phyloP scores from a whole-genome alignment of 208 protist genomes.

The Crithidia acanthocephali region DNA sequence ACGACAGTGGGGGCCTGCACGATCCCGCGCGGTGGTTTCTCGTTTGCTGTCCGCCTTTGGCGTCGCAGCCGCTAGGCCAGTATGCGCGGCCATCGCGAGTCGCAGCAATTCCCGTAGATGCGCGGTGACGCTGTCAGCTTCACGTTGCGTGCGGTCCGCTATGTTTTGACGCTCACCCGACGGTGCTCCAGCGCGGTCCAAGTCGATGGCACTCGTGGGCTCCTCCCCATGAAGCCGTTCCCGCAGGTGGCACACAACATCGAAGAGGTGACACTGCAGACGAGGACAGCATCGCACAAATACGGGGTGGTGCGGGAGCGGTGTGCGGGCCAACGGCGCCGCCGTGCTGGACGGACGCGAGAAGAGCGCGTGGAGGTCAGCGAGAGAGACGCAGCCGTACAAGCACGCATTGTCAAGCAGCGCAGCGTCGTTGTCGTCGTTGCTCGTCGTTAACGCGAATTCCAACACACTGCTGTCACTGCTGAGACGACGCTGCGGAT shows the following conservation, averaged over 20 bases:
- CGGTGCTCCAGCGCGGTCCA: no score
- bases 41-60: background rate
- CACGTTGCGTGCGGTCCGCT: no score
- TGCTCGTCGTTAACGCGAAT: background rate
- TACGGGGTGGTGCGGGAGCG: background rate
- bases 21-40: background rate
- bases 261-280: background rate
- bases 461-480: background rate
- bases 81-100: constrained; percentile 3
- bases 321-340: no score
- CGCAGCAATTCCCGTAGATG: background rate
- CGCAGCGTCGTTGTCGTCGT: background rate
- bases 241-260: background rate
- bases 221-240: no score
- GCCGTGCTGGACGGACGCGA: background rate
- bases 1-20: no score
- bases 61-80: background rate
- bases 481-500: background rate
- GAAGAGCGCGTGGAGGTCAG: constrained; percentile 6
- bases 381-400: background rate
- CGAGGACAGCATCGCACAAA: background rate
- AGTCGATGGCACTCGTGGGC: no score
- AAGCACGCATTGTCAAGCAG: background rate
- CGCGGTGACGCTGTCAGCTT: no score
- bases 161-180: no score